A percentile compares a stretch with the other conserved stretches of the same genome.
Evolutionary conservation across 2,329 filamentous ascomycete genomes (phyloP).

Genomic region (Neofusicoccum parvum): DNA sequence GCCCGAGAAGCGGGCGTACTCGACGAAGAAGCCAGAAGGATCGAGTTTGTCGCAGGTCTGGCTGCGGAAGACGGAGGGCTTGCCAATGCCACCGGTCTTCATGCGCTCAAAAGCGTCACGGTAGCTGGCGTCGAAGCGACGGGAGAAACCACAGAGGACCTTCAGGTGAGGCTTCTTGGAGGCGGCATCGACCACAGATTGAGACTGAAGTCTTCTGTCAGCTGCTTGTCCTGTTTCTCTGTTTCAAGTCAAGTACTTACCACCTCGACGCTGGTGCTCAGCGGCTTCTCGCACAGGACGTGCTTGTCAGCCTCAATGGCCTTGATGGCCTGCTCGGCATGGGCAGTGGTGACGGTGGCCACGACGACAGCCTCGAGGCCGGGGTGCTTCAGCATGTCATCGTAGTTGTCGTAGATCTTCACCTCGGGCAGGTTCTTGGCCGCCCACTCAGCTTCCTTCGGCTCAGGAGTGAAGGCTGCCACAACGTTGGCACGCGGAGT

Average conservation of each 20-base stretch:
- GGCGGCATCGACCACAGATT: conserved; percentile 62
- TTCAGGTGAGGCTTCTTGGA: conserved; percentile 60
- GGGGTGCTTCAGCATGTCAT: conserved; percentile 59
- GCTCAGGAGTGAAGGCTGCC: conserved; percentile 50
- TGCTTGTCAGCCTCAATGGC: conserved; percentile 59
- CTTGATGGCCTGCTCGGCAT: conserved; percentile 60
- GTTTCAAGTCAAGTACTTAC: conserved; percentile 43
- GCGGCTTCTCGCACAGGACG: conserved; percentile 62
- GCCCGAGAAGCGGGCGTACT: conserved; percentile 65
- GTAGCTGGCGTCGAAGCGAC: conserved; percentile 68
- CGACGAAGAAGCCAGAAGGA: conserved; percentile 67
- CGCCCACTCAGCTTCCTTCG: conserved; percentile 51
- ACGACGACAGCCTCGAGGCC: conserved; percentile 59
- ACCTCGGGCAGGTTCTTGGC: conserved; percentile 54
- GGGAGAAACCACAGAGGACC: conserved; percentile 68
- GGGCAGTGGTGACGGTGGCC: conserved; percentile 57
- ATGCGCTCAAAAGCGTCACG: conserved; percentile 60
- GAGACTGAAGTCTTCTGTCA: conserved; percentile 48
- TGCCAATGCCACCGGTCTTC: conserved; percentile 58
- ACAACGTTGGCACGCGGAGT: conserved; percentile 51
- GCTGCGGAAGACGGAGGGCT: conserved; percentile 61
- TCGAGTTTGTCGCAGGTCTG: conserved; percentile 71
- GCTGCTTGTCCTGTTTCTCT: neutral
- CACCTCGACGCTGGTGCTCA: conserved; percentile 61
- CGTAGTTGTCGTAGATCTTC: conserved; percentile 56